phyloP scores from a whole-genome alignment of 306 rosid genomes.

The Trichosanthes cucumerina region DNA sequence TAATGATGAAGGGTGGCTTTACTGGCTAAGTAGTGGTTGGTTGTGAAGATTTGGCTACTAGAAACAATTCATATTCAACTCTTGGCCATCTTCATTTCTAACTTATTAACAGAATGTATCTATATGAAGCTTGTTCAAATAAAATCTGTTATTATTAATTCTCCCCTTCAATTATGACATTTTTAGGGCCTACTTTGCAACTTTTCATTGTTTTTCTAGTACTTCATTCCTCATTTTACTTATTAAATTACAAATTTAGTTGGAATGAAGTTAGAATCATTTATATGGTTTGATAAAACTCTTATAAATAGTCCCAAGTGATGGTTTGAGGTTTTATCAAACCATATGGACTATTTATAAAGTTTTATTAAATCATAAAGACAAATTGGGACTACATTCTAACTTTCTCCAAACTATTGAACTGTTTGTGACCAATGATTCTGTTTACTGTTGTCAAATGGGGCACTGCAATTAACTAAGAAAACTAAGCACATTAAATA shows the following conservation, averaged over 20 bases:
- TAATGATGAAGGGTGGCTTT: background rate
- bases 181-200: background rate
- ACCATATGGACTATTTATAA: too few species aligned
- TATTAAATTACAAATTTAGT: background rate
- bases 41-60: background rate
- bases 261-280: too few species aligned
- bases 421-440: background rate
- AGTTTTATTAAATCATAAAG: too few species aligned
- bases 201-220: background rate
- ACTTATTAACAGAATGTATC: slow-evolving; percentile 1
- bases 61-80: background rate
- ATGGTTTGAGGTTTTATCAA: too few species aligned
- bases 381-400: too few species aligned
- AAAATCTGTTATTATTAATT: background rate
- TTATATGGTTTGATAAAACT: too few species aligned
- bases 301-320: too few species aligned
- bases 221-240: background rate
- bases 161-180: background rate
- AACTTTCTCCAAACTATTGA: too few species aligned
- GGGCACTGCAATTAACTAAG: background rate
- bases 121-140: background rate
- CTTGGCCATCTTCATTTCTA: background rate
- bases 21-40: background rate
- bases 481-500: background rate
- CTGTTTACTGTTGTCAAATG: background rate